Conservation (phyloP, 2,329 filamentous ascomycete genomes). For the Ceratocystis lukuohia region DNA sequence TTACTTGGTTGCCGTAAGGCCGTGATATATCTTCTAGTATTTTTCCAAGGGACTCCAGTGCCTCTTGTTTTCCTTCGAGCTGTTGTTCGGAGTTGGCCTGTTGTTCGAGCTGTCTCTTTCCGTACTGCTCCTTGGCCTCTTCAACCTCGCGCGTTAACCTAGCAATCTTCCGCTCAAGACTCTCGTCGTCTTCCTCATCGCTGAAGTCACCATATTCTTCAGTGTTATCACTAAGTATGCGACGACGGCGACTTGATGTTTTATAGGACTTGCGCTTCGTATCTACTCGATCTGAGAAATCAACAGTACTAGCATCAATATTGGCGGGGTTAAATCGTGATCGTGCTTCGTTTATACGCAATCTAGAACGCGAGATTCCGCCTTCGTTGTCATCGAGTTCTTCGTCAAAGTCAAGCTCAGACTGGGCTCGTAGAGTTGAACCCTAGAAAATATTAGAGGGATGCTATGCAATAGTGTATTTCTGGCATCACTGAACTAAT, state of each 20-base stretch:
- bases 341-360: slow-evolving; percentile 68
- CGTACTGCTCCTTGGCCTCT: slow-evolving; percentile 52
- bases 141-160: slow-evolving; percentile 72
- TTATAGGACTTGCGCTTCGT: slow-evolving; percentile 75
- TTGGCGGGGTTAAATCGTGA: slow-evolving; percentile 62
- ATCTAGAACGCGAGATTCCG: slow-evolving; percentile 60
- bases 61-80: slow-evolving; percentile 35
- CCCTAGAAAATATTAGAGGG: slow-evolving; percentile 29
- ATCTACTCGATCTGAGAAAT: slow-evolving; percentile 81
- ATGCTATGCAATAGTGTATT: neutral
- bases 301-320: slow-evolving; percentile 63
- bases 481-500: neutral
- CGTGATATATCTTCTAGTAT: slow-evolving; percentile 53
- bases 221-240: slow-evolving; percentile 48
- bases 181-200: slow-evolving; percentile 57
- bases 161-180: slow-evolving; percentile 63
- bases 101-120: slow-evolving; percentile 38
- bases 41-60: slow-evolving; percentile 55
- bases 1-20: slow-evolving; percentile 22
- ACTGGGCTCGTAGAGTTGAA: slow-evolving; percentile 41
- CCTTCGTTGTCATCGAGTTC: slow-evolving; percentile 48
- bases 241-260: slow-evolving; percentile 53
- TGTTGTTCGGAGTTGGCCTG: slow-evolving; percentile 31
- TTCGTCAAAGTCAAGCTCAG: slow-evolving; percentile 50
- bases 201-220: slow-evolving; percentile 61